Conservation (phyloP, 257 asterid genomes). For the Fraxinus excelsior region DNA sequence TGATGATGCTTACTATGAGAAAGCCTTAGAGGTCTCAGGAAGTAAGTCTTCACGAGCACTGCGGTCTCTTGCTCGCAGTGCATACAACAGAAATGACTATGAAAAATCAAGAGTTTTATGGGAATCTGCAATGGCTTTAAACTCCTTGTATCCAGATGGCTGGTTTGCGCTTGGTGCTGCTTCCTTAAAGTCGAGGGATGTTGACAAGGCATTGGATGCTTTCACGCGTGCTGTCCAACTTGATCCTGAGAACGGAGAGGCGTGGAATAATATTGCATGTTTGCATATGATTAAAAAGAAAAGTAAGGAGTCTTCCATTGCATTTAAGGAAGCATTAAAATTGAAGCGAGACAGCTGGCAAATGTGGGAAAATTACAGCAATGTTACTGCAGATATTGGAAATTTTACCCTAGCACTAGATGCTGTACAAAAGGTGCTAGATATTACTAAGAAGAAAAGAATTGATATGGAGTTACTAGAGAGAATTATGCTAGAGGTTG, state of each 20-base stretch:
- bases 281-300: constrained; percentile 81
- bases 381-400: constrained; percentile 84
- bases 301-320: constrained; percentile 80
- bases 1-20: constrained; percentile 68
- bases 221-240: constrained; percentile 89
- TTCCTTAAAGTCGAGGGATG: constrained; percentile 75
- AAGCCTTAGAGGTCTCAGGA: constrained; percentile 87
- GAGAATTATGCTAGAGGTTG: constrained; percentile 64
- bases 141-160: constrained; percentile 86
- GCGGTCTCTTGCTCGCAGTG: constrained; percentile 90
- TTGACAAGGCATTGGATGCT: constrained; percentile 85
- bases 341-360: constrained; percentile 94
- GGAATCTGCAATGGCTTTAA: constrained; percentile 90
- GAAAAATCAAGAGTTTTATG: constrained; percentile 72
- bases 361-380: constrained; percentile 95
- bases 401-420: constrained; percentile 77
- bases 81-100: constrained; percentile 82
- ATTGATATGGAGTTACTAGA: constrained; percentile 56
- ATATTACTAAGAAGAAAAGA: constrained; percentile 62
- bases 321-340: constrained; percentile 94
- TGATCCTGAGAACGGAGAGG: constrained; percentile 97
- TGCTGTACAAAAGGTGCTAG: constrained; percentile 70
- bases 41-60: constrained; percentile 80
- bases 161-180: constrained; percentile 99
- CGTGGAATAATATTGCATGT: constrained; percentile 97